phyloP scores from a whole-genome alignment of 2,329 filamentous ascomycete genomes.

The Ceratocystis cacaofunesta region DNA sequence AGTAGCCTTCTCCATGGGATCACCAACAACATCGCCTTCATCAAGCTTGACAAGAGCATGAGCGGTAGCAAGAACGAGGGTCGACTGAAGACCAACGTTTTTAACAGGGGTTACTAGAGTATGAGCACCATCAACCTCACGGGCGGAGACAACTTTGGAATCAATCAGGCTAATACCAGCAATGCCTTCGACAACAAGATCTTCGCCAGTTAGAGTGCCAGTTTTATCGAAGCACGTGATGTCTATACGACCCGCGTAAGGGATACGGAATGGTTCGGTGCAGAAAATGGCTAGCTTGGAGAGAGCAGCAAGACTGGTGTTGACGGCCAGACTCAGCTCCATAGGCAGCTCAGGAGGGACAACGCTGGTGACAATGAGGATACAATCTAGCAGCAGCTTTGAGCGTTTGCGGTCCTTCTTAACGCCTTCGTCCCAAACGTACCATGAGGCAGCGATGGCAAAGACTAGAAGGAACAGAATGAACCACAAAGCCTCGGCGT shows the following conservation, averaged over 20 bases:
- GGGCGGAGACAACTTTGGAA: conserved; percentile 45
- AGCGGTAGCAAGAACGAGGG: conserved; percentile 82
- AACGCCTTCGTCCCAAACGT: conserved; percentile 96
- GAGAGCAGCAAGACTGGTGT: conserved; percentile 86
- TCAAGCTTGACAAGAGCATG: conserved; percentile 93
- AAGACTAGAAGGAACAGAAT: conserved; percentile 94
- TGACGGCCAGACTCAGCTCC: conserved; percentile 94
- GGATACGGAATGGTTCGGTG: conserved; percentile 96
- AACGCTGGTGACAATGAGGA: conserved; percentile 94
- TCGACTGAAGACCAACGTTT: conserved; percentile 63
- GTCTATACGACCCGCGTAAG: conserved; percentile 87
- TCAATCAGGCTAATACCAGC: conserved; percentile 64
- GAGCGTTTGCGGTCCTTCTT: conserved; percentile 88
- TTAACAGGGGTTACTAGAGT: conserved; percentile 59
- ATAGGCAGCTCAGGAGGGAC: conserved; percentile 97
- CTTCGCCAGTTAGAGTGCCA: conserved; percentile 88
- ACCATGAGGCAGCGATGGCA: conserved; percentile 94
- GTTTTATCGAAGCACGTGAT: conserved; percentile 98
- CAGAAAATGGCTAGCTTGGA: conserved; percentile 97
- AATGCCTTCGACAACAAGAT: conserved; percentile 92
- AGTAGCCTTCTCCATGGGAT: conserved; percentile 98
- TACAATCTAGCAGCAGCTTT: conserved; percentile 89
- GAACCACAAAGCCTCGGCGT: conserved; percentile 88
- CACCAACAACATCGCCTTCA: conserved; percentile 91
- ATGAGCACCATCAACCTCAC: conserved; percentile 68